These are phyloP conservation scores for Camellia lanceoleosa DNA, from an alignment of 148 eudicot genomes.

Conservation along the genomic window DNA sequence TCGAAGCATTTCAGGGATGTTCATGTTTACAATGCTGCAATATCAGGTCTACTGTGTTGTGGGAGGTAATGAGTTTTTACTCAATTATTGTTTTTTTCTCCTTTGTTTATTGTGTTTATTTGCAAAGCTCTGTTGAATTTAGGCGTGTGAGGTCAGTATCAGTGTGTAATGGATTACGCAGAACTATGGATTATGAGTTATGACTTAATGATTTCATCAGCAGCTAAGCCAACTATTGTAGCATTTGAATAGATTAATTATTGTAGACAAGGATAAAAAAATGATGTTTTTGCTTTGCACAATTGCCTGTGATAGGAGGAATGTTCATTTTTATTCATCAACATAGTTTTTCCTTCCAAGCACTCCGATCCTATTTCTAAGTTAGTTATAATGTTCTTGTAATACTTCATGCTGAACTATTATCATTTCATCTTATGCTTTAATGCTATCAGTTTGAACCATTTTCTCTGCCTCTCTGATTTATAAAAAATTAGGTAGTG, in stretches of 20 bases:
- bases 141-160: too few species aligned
- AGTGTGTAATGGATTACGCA: background rate
- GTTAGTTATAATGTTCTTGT: background rate
- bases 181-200: background rate
- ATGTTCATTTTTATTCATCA: background rate
- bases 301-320: background rate
- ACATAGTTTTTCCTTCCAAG: background rate
- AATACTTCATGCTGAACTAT: background rate
- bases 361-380: background rate
- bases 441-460: background rate
- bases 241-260: constrained; percentile 6
- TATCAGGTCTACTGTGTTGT: constrained; percentile 63
- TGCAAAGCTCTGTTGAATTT: background rate
- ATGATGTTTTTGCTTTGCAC: background rate
- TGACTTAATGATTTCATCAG: background rate
- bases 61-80: constrained; percentile 50
- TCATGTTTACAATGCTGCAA: constrained; percentile 82
- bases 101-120: background rate
- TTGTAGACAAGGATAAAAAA: background rate
- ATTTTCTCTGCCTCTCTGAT: background rate
- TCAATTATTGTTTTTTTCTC: background rate
- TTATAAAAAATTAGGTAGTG: background rate
- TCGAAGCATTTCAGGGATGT: constrained; percentile 59
- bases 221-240: background rate
- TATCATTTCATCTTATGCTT: background rate